Conservation (phyloP, 2,329 filamentous ascomycete species). For the Claviceps maximensis region DNA sequence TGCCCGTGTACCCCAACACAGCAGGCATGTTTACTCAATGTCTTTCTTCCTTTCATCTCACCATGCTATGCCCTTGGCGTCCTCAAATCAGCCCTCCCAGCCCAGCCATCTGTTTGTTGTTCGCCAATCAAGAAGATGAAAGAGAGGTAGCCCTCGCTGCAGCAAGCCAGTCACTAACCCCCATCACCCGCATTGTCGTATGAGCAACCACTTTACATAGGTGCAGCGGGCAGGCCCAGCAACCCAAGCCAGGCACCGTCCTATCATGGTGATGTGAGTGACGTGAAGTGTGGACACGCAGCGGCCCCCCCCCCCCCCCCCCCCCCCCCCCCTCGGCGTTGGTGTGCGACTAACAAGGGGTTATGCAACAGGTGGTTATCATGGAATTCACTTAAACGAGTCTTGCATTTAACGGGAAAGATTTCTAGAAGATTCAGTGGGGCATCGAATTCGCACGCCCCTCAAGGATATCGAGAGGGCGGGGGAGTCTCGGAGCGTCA, state of each 20-base stretch:
- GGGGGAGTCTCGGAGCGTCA: too few species aligned
- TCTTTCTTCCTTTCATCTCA: background rate
- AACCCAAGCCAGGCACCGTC: background rate
- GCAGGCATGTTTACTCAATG: background rate
- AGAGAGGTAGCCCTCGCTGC: background rate
- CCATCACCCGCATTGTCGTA: slow-evolving; percentile 5
- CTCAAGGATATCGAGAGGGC: background rate
- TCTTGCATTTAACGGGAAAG: slow-evolving; percentile 20
- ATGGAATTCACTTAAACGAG: slow-evolving; percentile 11
- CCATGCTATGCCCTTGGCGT: too few species aligned
- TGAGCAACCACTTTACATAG: slow-evolving; percentile 3
- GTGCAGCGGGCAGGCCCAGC: background rate
- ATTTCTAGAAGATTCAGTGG: slow-evolving; percentile 35
- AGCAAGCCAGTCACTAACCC: background rate
- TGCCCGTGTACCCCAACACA: too few species aligned
- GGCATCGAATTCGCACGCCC: slow-evolving; percentile 4
- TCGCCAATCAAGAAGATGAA: background rate
- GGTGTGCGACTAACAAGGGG: background rate
- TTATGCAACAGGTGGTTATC: background rate
- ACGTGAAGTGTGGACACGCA: background rate
- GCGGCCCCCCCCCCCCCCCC: too few species aligned
- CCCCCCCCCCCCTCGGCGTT: background rate
- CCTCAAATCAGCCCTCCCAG: background rate
- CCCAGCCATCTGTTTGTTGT: slow-evolving; percentile 1
- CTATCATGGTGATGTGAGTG: slow-evolving; percentile 3